These are phyloP conservation scores for Podospora anserina DNA, from an alignment of 495 filamentous ascomycete species.

Conservation along the genomic window DNA sequence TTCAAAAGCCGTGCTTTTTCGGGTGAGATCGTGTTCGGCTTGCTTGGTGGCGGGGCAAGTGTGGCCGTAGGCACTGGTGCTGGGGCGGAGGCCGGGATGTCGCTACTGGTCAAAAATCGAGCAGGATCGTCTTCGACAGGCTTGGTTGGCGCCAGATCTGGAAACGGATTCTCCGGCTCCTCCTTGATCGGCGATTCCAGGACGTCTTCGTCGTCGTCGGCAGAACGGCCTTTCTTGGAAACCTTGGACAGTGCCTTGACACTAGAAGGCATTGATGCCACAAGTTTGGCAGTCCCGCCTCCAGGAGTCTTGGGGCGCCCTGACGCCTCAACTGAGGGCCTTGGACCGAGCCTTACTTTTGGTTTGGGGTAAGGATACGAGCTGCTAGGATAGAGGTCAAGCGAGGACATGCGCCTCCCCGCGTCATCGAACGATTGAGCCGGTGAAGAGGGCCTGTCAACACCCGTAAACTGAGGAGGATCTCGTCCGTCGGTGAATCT, in stretches of 20 bases:
- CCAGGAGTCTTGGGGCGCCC: slow-evolving; percentile 59
- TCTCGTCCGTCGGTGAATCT: slow-evolving; percentile 39
- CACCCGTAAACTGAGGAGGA: slow-evolving; percentile 41
- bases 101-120: slow-evolving; percentile 37
- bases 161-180: slow-evolving; percentile 22
- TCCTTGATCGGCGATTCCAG: slow-evolving; percentile 29
- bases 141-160: slow-evolving; percentile 20
- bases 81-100: slow-evolving; percentile 30
- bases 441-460: slow-evolving; percentile 37
- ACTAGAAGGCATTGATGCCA: slow-evolving; percentile 63
- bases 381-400: slow-evolving; percentile 59
- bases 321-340: slow-evolving; percentile 68
- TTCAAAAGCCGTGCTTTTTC: slow-evolving; percentile 93
- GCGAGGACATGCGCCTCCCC: slow-evolving; percentile 54
- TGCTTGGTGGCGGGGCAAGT: slow-evolving; percentile 36
- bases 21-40: slow-evolving; percentile 67
- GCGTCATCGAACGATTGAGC: slow-evolving; percentile 37
- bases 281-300: slow-evolving; percentile 57
- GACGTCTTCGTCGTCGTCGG: slow-evolving; percentile 31
- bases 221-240: slow-evolving; percentile 40
- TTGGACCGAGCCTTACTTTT: slow-evolving; percentile 80
- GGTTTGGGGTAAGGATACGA: slow-evolving; percentile 57
- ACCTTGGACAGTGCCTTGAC: slow-evolving; percentile 48
- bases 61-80: slow-evolving; percentile 46
- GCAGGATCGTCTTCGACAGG: slow-evolving; percentile 32